A percentile compares a stretch with the other conserved stretches of the same genome.
phyloP scores from a whole-genome alignment of 2,329 filamentous ascomycete species.

The Zalaria obscura region DNA sequence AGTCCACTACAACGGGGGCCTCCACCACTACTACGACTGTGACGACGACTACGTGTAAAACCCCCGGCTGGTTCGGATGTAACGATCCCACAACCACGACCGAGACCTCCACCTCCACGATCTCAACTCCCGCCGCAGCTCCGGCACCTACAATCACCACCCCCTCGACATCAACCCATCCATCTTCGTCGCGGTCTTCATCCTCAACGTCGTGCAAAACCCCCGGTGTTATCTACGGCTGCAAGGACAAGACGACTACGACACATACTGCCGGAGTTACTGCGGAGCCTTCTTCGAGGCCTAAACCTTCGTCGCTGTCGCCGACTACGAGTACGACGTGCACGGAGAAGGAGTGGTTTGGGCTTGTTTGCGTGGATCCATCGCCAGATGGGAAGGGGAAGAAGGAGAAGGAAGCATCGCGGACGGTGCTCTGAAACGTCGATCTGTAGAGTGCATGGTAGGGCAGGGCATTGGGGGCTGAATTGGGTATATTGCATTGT shows the following conservation, averaged over 20 bases:
- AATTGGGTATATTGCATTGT: too few relatives aligned
- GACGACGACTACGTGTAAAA: conserved; percentile 35
- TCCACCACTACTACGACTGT: conserved; percentile 27
- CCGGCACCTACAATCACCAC: conserved; percentile 9
- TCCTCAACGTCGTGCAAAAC: conserved; percentile 4
- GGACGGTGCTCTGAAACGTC: too few relatives aligned
- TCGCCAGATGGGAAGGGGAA: conserved; percentile 5
- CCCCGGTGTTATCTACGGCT: neutral
- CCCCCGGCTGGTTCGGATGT: conserved; percentile 54
- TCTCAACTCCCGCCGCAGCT: conserved; percentile 10
- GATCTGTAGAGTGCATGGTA: too few relatives aligned
- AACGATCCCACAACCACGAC: conserved; percentile 38
- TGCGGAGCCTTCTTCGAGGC: conserved; percentile 3
- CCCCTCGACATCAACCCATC: conserved; percentile 1
- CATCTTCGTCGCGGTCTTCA: neutral
- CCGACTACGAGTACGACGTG: conserved; percentile 9
- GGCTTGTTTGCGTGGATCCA: conserved; percentile 16
- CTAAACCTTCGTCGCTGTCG: conserved; percentile 6
- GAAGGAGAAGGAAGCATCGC: too few relatives aligned
- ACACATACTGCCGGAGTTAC: neutral
- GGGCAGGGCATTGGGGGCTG: too few relatives aligned
- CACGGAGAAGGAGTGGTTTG: conserved; percentile 14
- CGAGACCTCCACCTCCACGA: conserved; percentile 6
- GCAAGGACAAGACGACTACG: conserved; percentile 1
- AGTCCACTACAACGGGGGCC: conserved; percentile 40